phyloP scores from a whole-genome alignment of 1,284 basidiomycete species.

The Ganoderma sp. region DNA sequence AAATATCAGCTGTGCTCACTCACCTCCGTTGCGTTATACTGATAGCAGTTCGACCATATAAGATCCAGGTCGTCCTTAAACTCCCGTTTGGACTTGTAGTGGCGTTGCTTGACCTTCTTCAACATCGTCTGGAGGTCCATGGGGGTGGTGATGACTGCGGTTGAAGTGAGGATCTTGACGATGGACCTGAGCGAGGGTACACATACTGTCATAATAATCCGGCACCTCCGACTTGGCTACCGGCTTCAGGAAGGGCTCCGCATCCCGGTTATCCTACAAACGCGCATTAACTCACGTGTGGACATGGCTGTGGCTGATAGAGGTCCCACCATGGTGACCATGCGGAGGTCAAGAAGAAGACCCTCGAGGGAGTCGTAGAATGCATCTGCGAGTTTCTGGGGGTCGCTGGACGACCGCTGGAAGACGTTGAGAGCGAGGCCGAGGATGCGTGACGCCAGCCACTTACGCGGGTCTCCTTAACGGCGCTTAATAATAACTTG shows the following conservation, averaged over 20 bases:
- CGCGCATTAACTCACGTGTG: slow-evolving; percentile 26
- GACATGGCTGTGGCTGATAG: slow-evolving; percentile 23
- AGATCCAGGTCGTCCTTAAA: slow-evolving; percentile 94
- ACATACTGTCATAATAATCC: slow-evolving; percentile 86
- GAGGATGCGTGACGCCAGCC: slow-evolving; percentile 24
- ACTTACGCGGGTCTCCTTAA: slow-evolving; percentile 79
- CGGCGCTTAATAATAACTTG: slow-evolving; percentile 70
- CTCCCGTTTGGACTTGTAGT: slow-evolving; percentile 92
- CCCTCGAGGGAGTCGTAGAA: slow-evolving; percentile 93
- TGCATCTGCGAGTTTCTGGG: slow-evolving; percentile 77
- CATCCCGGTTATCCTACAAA: slow-evolving; percentile 81
- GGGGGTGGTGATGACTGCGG: slow-evolving; percentile 81
- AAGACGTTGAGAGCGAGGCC: slow-evolving; percentile 12
- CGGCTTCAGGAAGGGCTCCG: slow-evolving; percentile 87
- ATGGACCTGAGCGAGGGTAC: slow-evolving; percentile 5
- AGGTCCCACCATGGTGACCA: slow-evolving; percentile 67
- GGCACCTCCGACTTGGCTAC: slow-evolving; percentile 87
- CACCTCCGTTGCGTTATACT: slow-evolving; percentile 91
- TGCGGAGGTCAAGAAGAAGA: slow-evolving; percentile 81
- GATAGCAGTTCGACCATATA: slow-evolving; percentile 96
- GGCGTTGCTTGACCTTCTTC: slow-evolving; percentile 88
- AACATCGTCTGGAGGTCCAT: slow-evolving; percentile 96
- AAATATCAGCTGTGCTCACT: slow-evolving; percentile 4
- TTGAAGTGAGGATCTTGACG: slow-evolving; percentile 10
- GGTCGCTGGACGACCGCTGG: slow-evolving; percentile 66